Base-by-base conservation (phyloP, 2,329 filamentous ascomycete species). In the Colletotrichum endophyticum region DNA sequence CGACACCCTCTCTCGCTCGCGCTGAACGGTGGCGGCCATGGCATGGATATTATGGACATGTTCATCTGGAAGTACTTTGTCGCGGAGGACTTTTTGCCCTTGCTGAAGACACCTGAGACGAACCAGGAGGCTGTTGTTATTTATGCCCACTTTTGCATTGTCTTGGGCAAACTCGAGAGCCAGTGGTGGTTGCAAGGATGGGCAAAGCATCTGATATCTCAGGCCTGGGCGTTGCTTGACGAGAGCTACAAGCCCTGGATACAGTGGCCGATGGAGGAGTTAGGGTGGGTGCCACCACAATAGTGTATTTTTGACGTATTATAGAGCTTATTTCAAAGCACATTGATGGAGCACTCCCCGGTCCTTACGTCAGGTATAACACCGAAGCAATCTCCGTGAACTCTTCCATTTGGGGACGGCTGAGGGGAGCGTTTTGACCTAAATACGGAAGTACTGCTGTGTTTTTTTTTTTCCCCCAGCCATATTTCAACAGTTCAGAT, bases 31-130 rank as follows among this genome's bases (percentile, higher is more conserved):
- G 73, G 59, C 2, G 73, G 64, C 6, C 44, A 34, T 36, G 64
- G 56, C 15, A 78, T 80, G 66, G 86, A 88, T 59, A 79, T 83
- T 8, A 79, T 82, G 3, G 86, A 87, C 71, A 79, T 85, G 4
- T 86, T 87, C 76, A 80, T 85, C 7, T 87, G 85, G 85, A 80
- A 86, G 57, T 87, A 84, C 78, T 71, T 77, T 16, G 80, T 85
- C 1, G 79, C 82, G 3, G 81, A 85, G 53, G 83, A 84, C 7
- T 84, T 86, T 32, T 72, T 87, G 7, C 81, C 83, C 9, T 78
- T 87, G 19, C 77, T 87, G 9, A 79, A 79, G 30, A 72, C 62
- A 8, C 67, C 75, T 16, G 76, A 78, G 16, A 81, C 74, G 8
- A 73, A 75, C 16, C 82, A 82, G 66, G 82, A 81, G 28, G 80